These are phyloP conservation scores for Gillenia trifoliata DNA, from an alignment of 306 rosid genomes.

Conservation along the genomic window DNA sequence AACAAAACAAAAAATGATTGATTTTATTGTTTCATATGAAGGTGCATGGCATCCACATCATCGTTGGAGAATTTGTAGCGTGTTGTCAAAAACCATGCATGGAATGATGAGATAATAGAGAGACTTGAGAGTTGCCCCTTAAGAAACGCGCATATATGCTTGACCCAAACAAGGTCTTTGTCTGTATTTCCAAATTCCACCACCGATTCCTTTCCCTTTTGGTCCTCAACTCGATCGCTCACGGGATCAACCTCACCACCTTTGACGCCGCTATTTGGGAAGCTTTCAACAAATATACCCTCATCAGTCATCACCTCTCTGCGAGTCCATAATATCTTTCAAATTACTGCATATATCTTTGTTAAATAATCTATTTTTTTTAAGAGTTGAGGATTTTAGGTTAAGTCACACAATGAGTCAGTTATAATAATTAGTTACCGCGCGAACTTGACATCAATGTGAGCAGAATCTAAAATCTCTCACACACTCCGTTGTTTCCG, in stretches of 20 bases:
- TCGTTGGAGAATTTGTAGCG: neutral
- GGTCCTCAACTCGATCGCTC: too few species aligned
- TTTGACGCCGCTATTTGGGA: conserved; percentile 7
- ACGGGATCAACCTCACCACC: neutral
- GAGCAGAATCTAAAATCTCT: too few species aligned
- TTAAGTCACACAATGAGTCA: too few species aligned
- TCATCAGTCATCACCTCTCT: too few species aligned
- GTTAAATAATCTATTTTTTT: too few species aligned
- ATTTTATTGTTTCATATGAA: neutral
- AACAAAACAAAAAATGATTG: neutral
- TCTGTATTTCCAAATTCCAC: neutral
- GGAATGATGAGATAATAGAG: neutral
- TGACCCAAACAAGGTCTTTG: neutral
- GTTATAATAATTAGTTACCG: too few species aligned
- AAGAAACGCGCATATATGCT: neutral
- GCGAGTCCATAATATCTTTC: too few species aligned
- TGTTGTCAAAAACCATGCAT: neutral
- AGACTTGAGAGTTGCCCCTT: neutral
- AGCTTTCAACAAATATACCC: neutral
- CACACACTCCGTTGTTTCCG: too few species aligned
- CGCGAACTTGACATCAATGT: rapidly evolving
- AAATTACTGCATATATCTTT: too few species aligned
- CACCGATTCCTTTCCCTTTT: neutral
- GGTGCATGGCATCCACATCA: neutral
- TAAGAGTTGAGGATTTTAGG: too few species aligned